These are phyloP conservation scores for Carex sylvatica DNA, from an alignment of 202 grass and related monocot species.

Conservation along the genomic window DNA sequence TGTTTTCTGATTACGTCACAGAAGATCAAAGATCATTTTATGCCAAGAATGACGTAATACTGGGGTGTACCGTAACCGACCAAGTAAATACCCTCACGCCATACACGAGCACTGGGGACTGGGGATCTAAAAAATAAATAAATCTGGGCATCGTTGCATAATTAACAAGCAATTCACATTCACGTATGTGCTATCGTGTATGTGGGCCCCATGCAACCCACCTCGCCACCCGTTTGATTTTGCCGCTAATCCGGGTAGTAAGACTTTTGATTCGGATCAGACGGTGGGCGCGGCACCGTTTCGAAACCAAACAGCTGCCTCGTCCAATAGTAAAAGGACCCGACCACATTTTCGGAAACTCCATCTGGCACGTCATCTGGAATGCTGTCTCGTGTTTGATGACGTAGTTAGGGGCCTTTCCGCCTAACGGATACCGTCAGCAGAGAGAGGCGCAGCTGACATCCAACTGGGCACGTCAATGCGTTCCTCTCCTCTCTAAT, in stretches of 20 bases:
- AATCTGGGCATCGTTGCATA: neutral
- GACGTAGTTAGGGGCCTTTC: neutral
- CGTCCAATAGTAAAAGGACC: neutral
- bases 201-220: neutral
- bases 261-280: neutral
- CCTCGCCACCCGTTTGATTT: neutral
- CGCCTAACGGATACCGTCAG: neutral
- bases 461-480: neutral
- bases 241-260: neutral
- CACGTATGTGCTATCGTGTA: neutral
- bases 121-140: neutral
- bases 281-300: constrained; percentile 7
- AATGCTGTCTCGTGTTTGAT: neutral
- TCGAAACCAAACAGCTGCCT: neutral
- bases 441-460: neutral
- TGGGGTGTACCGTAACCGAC: too few relatives aligned
- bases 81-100: neutral
- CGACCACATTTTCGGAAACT: neutral
- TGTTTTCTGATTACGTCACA: neutral
- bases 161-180: neutral
- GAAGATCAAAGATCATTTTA: neutral
- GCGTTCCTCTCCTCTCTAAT: neutral
- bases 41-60: neutral
- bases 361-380: neutral
- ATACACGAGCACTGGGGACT: neutral